Evolutionary conservation across 2,329 filamentous ascomycete species (phyloP).

Genomic region (Macroventuria anomochaeta): DNA sequence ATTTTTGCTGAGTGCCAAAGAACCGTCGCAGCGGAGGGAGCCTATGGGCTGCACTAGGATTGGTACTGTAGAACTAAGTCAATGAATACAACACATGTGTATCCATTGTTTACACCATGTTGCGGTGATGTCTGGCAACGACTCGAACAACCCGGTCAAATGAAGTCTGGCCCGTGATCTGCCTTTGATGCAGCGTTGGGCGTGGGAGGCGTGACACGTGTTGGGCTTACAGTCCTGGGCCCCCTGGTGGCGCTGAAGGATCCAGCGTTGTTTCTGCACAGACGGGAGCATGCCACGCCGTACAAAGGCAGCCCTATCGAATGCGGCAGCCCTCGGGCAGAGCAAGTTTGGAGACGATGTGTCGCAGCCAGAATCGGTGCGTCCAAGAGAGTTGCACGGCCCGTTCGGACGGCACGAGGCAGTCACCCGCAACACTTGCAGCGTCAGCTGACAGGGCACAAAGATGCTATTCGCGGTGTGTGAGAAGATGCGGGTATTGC

Average conservation of each 20-base stretch:
- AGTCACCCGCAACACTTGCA: constrained; percentile 10
- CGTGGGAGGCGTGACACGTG: constrained; percentile 16
- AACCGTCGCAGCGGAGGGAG: constrained; percentile 47
- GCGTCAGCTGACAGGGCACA: constrained; percentile 19
- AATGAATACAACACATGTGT: constrained; percentile 3
- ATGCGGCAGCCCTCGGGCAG: constrained; percentile 21
- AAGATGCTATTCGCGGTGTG: constrained; percentile 14
- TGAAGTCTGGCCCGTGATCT: constrained; percentile 8
- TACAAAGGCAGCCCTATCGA: constrained; percentile 35
- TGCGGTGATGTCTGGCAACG: not conserved
- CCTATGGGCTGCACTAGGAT: constrained; percentile 36
- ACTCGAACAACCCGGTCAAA: not conserved
- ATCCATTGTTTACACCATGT: not conserved
- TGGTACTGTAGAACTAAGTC: not conserved
- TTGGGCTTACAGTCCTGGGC: constrained; percentile 14
- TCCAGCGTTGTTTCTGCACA: constrained; percentile 11
- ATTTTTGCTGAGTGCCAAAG: constrained; percentile 64
- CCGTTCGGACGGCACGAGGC: constrained; percentile 12
- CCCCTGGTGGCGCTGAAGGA: constrained; percentile 10
- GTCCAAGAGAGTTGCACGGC: constrained; percentile 8
- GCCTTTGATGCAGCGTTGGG: constrained; percentile 9
- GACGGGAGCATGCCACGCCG: constrained; percentile 10
- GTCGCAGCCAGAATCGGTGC: constrained; percentile 7
- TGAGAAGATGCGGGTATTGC: constrained; percentile 4
- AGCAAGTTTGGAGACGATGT: constrained; percentile 6